Evolutionary conservation across 441 rosid species (phyloP), one percentile per base, ranked within the genome.

Genomic region (Macaranga tanarius): DNA sequence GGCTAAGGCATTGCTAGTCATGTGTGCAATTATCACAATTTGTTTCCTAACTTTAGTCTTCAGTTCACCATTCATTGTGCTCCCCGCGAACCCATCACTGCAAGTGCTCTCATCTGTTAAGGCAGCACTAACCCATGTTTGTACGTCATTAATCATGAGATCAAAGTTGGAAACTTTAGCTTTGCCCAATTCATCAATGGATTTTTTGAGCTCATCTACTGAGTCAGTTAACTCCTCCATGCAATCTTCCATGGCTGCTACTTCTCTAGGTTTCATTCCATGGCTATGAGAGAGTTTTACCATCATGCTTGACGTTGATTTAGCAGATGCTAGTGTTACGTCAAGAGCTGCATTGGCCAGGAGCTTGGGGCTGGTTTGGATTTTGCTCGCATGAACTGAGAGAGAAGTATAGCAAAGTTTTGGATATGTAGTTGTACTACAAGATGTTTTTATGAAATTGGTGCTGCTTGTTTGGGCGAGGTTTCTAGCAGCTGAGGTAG

Each of bases 71-170:
- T 88, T 73, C 90, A 80, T 83, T 15, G 52, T 71, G 2, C 67
- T 76, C 67, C 85, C 87, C 3, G 63, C 76, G 44, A 90, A 89
- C 16, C 94, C 96, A 1, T 92, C 92, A 42, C 77, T 79, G 75
- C 97, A 92, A 16, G 96, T 92, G 72, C 10, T 83, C 77, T 86
- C 94, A 40, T 87, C 80, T 0, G 94, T 92, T 84, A 90, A 63
- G 68, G 91, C 93, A 11, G 92, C 90, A 23, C 97, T 89, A 38
- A 83, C 92, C 97, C 97, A 90, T 7, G 94, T 90, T 77, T 88
- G 86, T 3, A 90, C 56, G 64, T 90, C 86, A 62, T 65, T 86
- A 50, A 92, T 83, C 74, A 73, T 77, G 0, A 83, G 59, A 56
- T 50, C 67, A 13, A 81, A 87, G 77, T 89, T 67, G 13, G 86